Evolutionary conservation across 371 early-diverging fungal species (phyloP).

Genomic region (Mucor mucedo): DNA sequence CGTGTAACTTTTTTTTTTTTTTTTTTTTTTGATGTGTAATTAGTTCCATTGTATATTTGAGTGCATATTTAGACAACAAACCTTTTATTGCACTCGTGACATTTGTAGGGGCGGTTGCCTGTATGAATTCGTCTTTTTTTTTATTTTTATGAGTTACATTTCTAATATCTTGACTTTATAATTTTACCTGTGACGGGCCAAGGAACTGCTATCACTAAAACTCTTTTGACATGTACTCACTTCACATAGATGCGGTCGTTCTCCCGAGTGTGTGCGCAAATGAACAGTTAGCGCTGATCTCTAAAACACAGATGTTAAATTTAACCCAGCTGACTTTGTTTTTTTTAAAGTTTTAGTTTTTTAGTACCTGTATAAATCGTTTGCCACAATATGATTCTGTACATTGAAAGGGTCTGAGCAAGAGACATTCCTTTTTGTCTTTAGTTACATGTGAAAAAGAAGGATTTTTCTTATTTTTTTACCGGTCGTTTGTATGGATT

Average conservation of each 20-base stretch:
- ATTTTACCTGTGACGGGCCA: conserved; percentile 48
- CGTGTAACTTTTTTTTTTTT: conserved; percentile 19
- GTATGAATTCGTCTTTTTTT: conserved; percentile 64
- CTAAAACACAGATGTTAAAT: conserved; percentile 5
- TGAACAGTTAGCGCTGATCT: conserved; percentile 81
- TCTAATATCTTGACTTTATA: not conserved
- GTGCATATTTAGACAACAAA: not conserved
- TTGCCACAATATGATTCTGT: conserved; percentile 69
- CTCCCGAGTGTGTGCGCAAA: conserved; percentile 79
- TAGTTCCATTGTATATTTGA: not conserved
- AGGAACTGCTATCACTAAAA: conserved; percentile 69
- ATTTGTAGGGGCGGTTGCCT: conserved; percentile 77
- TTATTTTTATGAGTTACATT: not conserved
- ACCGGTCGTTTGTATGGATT: conserved; percentile 77
- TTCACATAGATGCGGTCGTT: conserved; percentile 77
- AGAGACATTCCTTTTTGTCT: no score
- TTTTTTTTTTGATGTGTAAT: not conserved
- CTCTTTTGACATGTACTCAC: conserved; percentile 61
- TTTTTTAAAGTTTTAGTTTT: conserved; percentile 10
- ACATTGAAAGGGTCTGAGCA: conserved; percentile 67
- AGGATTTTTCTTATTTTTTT: not conserved
- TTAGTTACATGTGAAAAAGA: no score
- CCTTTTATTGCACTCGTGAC: conserved; percentile 32
- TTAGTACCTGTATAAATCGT: conserved; percentile 70
- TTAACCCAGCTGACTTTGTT: no score